A percentile compares a stretch with the other conserved stretches of the same genome.
phyloP scores from a whole-genome alignment of 495 filamentous ascomycete genomes.

The Aspergillus hancockii region DNA sequence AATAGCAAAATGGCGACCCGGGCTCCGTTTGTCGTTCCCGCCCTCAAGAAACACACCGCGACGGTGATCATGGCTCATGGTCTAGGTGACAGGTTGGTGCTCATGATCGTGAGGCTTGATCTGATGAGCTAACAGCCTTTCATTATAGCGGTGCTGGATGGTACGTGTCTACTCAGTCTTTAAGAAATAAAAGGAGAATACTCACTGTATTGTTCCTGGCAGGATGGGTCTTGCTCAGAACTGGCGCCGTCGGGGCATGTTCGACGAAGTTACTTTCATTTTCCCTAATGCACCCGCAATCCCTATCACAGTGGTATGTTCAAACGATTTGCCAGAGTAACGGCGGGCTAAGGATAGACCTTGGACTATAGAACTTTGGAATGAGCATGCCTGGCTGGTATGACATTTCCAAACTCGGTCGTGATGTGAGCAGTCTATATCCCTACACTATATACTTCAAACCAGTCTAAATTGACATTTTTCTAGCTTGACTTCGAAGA shows the following conservation, averaged over 20 bases:
- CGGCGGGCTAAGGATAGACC: not conserved
- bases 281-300: slow-evolving; percentile 92
- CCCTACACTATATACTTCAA: not conserved
- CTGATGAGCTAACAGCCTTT: slow-evolving; percentile 16
- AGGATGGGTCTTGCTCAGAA: slow-evolving; percentile 82
- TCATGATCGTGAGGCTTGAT: not conserved
- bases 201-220: slow-evolving; percentile 12
- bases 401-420: slow-evolving; percentile 68
- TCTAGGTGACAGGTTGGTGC: slow-evolving; percentile 71
- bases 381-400: slow-evolving; percentile 93
- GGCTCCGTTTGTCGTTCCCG: slow-evolving; percentile 75
- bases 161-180: slow-evolving; percentile 36
- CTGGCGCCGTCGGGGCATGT: slow-evolving; percentile 79
- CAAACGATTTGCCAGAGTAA: not conserved
- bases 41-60: slow-evolving; percentile 86
- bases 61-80: slow-evolving; percentile 95
- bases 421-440: slow-evolving; percentile 38
- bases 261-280: slow-evolving; percentile 88
- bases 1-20: slow-evolving; percentile 48
- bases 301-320: slow-evolving; percentile 79
- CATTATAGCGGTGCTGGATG: slow-evolving; percentile 64
- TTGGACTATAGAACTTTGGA: slow-evolving; percentile 64
- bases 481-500: slow-evolving; percentile 49
- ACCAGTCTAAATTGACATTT: not conserved
- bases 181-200: not conserved